Base-by-base conservation (phyloP, 2,329 filamentous ascomycete genomes). In the Phoma sp. region DNA sequence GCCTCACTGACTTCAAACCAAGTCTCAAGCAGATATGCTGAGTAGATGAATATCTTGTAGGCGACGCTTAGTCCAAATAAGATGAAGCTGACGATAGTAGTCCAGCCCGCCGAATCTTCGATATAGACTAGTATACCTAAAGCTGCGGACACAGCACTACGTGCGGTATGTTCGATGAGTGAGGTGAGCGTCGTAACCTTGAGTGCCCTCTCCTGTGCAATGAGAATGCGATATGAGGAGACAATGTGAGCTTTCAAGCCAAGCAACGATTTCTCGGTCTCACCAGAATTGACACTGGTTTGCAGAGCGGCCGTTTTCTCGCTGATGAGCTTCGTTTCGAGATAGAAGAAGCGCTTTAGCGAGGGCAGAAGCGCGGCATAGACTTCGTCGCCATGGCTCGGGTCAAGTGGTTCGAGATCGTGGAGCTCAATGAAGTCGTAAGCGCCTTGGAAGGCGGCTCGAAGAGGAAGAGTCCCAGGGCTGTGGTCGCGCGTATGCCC, bases 91-190 rank as follows among this genome's bases (percentile, higher is more conserved):
- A 24, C 36, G 13, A 46, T 41, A 2, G 36, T 46, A 8, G 50
- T 46, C 49, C 41, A 52, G 12, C 31, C 27, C 2, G 3, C 39
- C 21, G 49, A 39, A n/a, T 36, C 49, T 31, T 51, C 35, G 4
- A 45, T 45, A n/a, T 45, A 51, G 6, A 40, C 49, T 13, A 51
- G 22, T 25, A 51, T 51, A n/a, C 49, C 49, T 4, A 51, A n/a
- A 4, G 41, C 49, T 7, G 49, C 40, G 9, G 41, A 45, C 2
- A 51, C 41, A 13, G 27, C 6, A 35, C 49, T 51, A 29, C 49
- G 40, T 19, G 13, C 12, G 7, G 15, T 35, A n/a, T 33, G 39
- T 24, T 51, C 49, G 6, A 51, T 29, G 2, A 51, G 41, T 7
- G 49, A 51, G 15, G 35, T 45, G 4, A 51, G 49, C 12, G 49